Evolutionary conservation across 257 asterid genomes (phyloP).

Genomic region (Nicotiana attenuata): DNA sequence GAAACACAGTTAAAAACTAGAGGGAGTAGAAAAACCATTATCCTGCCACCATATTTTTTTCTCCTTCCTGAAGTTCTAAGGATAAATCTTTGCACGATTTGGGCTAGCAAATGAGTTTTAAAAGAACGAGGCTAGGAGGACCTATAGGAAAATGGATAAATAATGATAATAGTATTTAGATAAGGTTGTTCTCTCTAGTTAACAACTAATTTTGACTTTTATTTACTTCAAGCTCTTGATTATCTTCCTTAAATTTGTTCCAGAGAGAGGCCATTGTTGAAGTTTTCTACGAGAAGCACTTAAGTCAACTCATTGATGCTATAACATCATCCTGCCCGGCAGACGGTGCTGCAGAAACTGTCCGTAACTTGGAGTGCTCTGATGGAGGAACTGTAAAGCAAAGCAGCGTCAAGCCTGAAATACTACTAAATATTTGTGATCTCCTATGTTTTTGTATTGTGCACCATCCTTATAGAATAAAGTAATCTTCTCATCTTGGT

Average conservation of each 20-base stretch:
- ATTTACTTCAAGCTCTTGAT: background rate
- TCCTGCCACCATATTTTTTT: background rate
- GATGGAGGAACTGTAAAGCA: slow-evolving; percentile 41
- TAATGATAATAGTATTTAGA: background rate
- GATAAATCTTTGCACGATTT: background rate
- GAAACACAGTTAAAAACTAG: background rate
- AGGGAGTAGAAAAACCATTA: background rate
- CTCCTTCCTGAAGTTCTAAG: background rate
- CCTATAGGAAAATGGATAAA: background rate
- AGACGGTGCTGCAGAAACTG: slow-evolving; percentile 27
- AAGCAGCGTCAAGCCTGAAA: slow-evolving; percentile 70
- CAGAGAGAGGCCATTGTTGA: slow-evolving; percentile 85
- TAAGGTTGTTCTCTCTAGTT: background rate
- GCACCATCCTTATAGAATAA: slow-evolving; percentile 91
- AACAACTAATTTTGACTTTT: background rate
- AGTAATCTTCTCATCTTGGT: slow-evolving; percentile 43
- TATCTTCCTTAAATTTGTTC: slow-evolving; percentile 28
- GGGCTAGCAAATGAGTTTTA: background rate
- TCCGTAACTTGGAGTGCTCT: slow-evolving; percentile 34
- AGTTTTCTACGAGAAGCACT: slow-evolving; percentile 84
- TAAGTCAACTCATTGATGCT: slow-evolving; percentile 70
- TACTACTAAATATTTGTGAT: slow-evolving; percentile 78
- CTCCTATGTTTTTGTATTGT: slow-evolving; percentile 87
- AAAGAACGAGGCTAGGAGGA: background rate
- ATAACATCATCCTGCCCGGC: slow-evolving; percentile 72